Conservation (phyloP, 345 rosid genomes). For the Punica granatum region DNA sequence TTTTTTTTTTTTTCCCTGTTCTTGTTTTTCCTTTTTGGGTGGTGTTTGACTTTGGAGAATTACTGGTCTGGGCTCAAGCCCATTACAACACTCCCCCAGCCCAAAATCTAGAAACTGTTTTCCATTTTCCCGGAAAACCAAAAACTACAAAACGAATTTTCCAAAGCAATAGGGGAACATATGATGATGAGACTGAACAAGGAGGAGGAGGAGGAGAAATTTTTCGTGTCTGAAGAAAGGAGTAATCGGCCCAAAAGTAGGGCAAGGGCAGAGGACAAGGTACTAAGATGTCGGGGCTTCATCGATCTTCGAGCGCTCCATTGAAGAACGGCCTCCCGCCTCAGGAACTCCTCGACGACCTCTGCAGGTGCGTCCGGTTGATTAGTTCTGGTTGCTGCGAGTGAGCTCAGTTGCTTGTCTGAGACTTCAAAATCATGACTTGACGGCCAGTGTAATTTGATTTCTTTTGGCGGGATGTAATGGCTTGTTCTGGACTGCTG, state of each 20-base stretch:
- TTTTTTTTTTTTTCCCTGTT: background rate
- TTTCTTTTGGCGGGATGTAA: background rate
- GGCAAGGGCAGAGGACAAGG: background rate
- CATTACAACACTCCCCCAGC: background rate
- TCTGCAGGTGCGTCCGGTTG: conserved; percentile 62
- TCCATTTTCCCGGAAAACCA: background rate
- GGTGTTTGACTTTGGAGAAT: background rate
- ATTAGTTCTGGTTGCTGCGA: background rate
- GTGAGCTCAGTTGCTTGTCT: background rate
- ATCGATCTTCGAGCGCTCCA: conserved; percentile 63
- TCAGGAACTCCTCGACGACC: conserved; percentile 97
- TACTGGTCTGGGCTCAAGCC: background rate
- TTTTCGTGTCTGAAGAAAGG: too few species aligned
- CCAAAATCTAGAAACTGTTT: too few species aligned
- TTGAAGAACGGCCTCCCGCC: conserved; percentile 88
- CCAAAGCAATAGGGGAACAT: too few species aligned
- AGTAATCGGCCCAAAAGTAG: too few species aligned
- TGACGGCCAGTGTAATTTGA: background rate
- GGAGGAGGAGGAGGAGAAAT: too few species aligned
- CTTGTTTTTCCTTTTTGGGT: background rate
- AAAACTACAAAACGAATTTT: conserved; percentile 12
- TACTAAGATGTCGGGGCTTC: conserved; percentile 47
- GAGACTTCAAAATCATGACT: background rate
- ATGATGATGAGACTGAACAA: too few species aligned
- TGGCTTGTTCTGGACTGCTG: background rate